Conservation (phyloP, 208 protist genomes). For the Trypanosoma vivax region DNA sequence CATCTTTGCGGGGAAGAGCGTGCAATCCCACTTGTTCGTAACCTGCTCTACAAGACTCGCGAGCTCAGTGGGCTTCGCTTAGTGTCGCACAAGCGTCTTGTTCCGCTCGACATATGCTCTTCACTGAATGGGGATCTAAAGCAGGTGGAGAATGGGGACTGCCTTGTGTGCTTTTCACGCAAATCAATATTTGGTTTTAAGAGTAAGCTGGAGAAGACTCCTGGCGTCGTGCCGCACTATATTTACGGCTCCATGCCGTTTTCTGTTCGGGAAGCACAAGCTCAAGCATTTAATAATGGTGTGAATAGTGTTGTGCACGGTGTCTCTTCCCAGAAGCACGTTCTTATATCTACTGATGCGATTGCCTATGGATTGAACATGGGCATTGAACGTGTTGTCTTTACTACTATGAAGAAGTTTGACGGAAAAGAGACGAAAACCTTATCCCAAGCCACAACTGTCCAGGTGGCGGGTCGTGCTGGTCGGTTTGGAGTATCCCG, state of each 20-base stretch:
- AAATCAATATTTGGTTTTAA: conserved; percentile 55
- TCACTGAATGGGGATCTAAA: conserved; percentile 31
- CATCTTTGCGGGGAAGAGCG: conserved; percentile 88
- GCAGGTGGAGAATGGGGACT: conserved; percentile 72
- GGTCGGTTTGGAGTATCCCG: conserved; percentile 68
- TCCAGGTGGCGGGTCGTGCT: conserved; percentile 88
- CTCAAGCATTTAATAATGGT: conserved; percentile 77
- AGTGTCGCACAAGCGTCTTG: conserved; percentile 73
- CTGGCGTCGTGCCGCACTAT: conserved; percentile 44
- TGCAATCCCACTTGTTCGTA: conserved; percentile 61
- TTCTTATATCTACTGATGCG: conserved; percentile 92
- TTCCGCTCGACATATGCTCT: conserved; percentile 47
- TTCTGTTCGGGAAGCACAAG: conserved; percentile 72
- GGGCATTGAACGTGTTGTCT: conserved; percentile 87
- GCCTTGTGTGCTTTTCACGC: conserved; percentile 80
- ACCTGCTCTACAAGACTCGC: conserved; percentile 55
- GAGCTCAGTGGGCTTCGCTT: conserved; percentile 55
- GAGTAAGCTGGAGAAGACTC: conserved; percentile 33
- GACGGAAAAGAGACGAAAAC: conserved; percentile 42
- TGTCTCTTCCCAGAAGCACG: conserved; percentile 26
- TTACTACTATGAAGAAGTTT: conserved; percentile 79
- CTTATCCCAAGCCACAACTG: conserved; percentile 29
- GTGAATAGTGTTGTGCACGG: conserved; percentile 15
- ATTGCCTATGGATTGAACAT: conserved; percentile 95
- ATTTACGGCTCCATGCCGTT: conserved; percentile 94